Evolutionary conservation across 495 filamentous ascomycete species (phyloP), one percentile per base, ranked within the genome.

Genomic region (Xylaria cubensis): DNA sequence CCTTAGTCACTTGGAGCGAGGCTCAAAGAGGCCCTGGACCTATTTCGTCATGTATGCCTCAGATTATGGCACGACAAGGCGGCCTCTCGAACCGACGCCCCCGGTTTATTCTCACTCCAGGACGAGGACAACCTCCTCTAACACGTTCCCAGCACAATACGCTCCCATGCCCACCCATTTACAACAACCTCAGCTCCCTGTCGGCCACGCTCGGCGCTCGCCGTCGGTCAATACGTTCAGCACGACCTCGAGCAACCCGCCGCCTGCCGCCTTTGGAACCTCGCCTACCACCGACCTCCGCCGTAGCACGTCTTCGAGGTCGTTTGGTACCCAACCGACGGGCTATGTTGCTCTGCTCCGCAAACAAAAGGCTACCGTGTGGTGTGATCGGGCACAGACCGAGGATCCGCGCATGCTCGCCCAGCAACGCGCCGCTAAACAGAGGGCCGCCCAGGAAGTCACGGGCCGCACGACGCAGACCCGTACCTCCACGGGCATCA

Each of bases 351-450:
- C 96, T 17, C 85, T 98, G 12, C 92, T 99, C 84, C 89, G 96
- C 61, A 93, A 93, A 75, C 96, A 99, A 78, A 99, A 98, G 78
- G 96, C 94, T 39, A 99, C 96, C 0, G 96, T 99, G 9, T 99
- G 96, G 96, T 98, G 95, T 81, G 97, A 98, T 74, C 94, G 95
- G 66, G 88, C 94, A 17, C 96, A 99, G 76, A 89, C 92, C 64
- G 94, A 98, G 81, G 97, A 99, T 82, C 93, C 97, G 12, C 87
- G 94, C 29, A 79, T 97, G 67, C 80, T 91, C 7, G 94, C 93
- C 32, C 89, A 92, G 75, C 93, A 97, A 76, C 87, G 91, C 70
- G 89, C 89, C 3, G 97, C 94, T 64, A 97, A 95, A 83, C 87
- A 91, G 82, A 84, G 94, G 63, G 97, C 97, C 3, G 90, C 90